Conservation (phyloP, 1,284 basidiomycete genomes). For the Bjerkandera adusta region DNA sequence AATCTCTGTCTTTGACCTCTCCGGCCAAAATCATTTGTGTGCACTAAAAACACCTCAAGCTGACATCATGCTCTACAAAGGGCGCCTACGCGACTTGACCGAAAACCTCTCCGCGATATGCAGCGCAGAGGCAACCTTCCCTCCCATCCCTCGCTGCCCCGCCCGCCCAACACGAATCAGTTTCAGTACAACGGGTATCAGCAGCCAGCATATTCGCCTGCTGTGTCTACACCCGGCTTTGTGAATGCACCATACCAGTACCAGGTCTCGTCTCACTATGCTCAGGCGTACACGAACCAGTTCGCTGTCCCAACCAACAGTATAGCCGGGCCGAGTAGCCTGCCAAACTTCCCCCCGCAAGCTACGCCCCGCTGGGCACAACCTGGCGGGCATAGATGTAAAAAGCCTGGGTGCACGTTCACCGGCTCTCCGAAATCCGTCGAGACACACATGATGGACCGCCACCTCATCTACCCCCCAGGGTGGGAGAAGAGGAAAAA, state of each 20-base stretch:
- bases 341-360: conserved; percentile 14
- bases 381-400: conserved; percentile 61
- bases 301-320: conserved; percentile 6
- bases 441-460: conserved; percentile 86
- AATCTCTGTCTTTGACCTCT: no score
- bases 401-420: conserved; percentile 68
- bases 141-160: conserved; percentile 17
- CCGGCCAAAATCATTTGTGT: no score
- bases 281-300: conserved; percentile 54
- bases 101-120: no score
- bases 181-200: neutral
- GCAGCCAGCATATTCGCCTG: neutral
- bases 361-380: conserved; percentile 51
- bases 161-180: conserved; percentile 11
- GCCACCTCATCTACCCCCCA: conserved; percentile 81
- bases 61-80: no score
- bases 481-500: conserved; percentile 69
- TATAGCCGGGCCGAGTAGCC: conserved; percentile 7
- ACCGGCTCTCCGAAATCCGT: conserved; percentile 73
- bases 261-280: conserved; percentile 48
- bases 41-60: no score
- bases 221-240: conserved; percentile 36
- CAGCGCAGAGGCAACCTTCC: conserved; percentile 14
- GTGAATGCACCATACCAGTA: conserved; percentile 19
- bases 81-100: no score